Evolutionary conservation across 345 rosid species (phyloP).

Genomic region (Gossypium ekmanianum): DNA sequence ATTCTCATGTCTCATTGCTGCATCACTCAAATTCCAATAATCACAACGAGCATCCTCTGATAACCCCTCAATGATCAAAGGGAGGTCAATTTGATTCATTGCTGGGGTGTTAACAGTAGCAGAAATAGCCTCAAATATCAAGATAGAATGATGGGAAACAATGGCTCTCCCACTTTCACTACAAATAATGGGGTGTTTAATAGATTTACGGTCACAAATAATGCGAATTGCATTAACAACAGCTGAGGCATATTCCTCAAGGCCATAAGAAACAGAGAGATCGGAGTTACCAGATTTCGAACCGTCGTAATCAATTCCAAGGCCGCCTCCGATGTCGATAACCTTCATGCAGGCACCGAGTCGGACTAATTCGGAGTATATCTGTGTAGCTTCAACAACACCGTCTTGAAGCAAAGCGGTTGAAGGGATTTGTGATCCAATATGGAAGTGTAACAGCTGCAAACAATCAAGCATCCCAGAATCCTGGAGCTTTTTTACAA

Average conservation of each 20-base stretch:
- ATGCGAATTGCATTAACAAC: conserved; percentile 64
- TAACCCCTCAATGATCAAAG: conserved; percentile 52
- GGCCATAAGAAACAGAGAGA: conserved; percentile 77
- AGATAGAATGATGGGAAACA: conserved; percentile 84
- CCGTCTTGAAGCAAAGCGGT: conserved; percentile 71
- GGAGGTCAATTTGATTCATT: conserved; percentile 35
- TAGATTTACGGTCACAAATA: conserved; percentile 66
- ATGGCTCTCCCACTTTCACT: conserved; percentile 95
- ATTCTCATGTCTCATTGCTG: conserved; percentile 62
- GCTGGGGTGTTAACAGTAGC: conserved; percentile 26
- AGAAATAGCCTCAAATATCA: conserved; percentile 85
- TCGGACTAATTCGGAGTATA: conserved; percentile 84
- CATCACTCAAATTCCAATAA: conserved; percentile 45
- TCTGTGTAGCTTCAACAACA: conserved; percentile 81
- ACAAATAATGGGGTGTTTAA: conserved; percentile 78
- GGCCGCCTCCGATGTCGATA: conserved; percentile 86
- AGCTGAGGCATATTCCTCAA: conserved; percentile 79
- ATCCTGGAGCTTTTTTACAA: conserved; percentile 57
- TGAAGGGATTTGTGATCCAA: conserved; percentile 96
- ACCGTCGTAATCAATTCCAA: conserved; percentile 92
- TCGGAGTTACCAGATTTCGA: conserved; percentile 81
- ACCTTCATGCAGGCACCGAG: conserved; percentile 84
- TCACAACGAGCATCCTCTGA: conserved; percentile 60
- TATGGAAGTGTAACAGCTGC: conserved; percentile 83
- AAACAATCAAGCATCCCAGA: conserved; percentile 80